These are phyloP conservation scores for Picea abies DNA, from an alignment of 83 land plant genomes.

Conservation along the genomic window DNA sequence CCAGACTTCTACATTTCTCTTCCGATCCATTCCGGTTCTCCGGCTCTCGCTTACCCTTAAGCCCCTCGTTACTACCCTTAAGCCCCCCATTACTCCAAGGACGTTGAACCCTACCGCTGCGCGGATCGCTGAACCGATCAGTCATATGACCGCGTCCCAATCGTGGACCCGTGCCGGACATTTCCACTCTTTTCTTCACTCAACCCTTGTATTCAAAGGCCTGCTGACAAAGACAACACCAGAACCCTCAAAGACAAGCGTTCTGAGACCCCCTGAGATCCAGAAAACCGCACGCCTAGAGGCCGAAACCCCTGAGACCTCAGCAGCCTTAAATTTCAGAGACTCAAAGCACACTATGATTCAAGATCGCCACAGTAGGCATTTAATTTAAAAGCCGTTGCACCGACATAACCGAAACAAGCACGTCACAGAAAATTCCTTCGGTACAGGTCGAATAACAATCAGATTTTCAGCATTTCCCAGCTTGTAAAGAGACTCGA, in stretches of 20 bases:
- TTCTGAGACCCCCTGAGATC: neutral
- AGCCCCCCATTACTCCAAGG: neutral
- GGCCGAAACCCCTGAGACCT: neutral
- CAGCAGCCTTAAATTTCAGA: neutral
- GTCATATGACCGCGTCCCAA: constrained; percentile 11
- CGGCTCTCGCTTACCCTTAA: neutral
- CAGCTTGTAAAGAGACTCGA: neutral
- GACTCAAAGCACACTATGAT: neutral
- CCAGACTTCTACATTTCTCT: neutral
- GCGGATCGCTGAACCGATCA: constrained; percentile 16
- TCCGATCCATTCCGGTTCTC: neutral
- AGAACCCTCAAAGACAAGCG: neutral
- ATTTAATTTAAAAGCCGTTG: neutral
- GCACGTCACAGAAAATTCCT: neutral
- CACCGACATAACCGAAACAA: neutral
- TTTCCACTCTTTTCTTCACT: neutral
- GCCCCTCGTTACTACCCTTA: neutral
- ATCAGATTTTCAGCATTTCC: neutral
- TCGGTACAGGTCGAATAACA: too few relatives aligned
- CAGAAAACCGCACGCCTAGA: neutral
- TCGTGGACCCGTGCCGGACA: constrained; percentile 15
- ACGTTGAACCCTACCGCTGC: constrained; percentile 8
- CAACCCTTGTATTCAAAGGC: neutral
- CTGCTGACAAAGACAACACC: neutral
- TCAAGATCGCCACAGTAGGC: neutral